These are phyloP conservation scores for Coprinopsis marcescibilis DNA, from an alignment of 768 basidiomycete species.

Conservation along the genomic window DNA sequence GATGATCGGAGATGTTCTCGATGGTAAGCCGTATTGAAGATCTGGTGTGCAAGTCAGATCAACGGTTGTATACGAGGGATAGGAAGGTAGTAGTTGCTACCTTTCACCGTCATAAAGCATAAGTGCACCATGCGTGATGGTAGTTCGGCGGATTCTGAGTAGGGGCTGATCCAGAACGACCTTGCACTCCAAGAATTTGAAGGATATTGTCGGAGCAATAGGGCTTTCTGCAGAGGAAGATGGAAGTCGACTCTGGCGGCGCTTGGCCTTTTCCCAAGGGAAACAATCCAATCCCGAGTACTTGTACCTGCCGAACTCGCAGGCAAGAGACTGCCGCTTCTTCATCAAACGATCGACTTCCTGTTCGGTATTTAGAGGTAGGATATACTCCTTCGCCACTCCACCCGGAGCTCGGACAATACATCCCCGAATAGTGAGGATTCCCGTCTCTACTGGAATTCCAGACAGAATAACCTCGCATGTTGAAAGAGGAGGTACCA, in stretches of 20 bases:
- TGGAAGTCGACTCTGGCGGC: conserved; percentile 28
- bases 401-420: conserved; percentile 73
- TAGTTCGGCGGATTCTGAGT: conserved; percentile 78
- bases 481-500: conserved; percentile 69
- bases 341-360: conserved; percentile 60
- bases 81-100: conserved; percentile 36
- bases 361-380: conserved; percentile 67
- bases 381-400: conserved; percentile 58
- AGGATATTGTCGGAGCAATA: conserved; percentile 21
- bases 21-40: conserved; percentile 79
- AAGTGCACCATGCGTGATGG: conserved; percentile 88
- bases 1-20: conserved; percentile 81
- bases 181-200: conserved; percentile 69
- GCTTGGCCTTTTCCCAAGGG: conserved; percentile 48
- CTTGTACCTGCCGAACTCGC: conserved; percentile 70
- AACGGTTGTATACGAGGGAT: conserved; percentile 4
- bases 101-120: conserved; percentile 95
- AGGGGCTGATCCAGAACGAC: conserved; percentile 87
- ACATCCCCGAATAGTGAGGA: conserved; percentile 72
- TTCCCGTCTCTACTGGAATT: conserved; percentile 58
- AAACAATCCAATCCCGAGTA: conserved; percentile 67
- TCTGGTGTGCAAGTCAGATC: conserved; percentile 36
- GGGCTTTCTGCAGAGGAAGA: background rate
- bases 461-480: conserved; percentile 71
- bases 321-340: conserved; percentile 52